Evolutionary conservation across 257 asterid species (phyloP), one percentile per base, ranked within the genome.

Genomic region (Gentiana macrophylla): DNA sequence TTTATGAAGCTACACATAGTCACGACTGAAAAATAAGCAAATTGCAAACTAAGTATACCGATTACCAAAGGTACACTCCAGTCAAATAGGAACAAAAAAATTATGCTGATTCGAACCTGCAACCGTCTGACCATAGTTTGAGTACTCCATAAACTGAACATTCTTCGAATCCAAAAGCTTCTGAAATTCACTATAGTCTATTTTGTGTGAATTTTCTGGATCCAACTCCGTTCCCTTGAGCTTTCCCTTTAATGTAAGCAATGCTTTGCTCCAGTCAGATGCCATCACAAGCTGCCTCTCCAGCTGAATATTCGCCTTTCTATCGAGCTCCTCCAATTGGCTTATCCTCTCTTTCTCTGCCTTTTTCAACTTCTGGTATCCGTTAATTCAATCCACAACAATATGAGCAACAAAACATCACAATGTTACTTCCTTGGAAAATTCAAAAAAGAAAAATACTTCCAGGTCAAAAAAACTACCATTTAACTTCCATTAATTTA

Each of bases 201-300:
- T 91, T 67, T 65, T 54, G 68, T 83, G 90, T 64, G 98, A 85
- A 70, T 62, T 74, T 71, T 65, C 92, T 32, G 98, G 98, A 54
- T 87, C 95, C 94, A 95, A 91, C 61, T 91, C 88, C 0, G 98
- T 87, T 62, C 98, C 98, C 77, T 81, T 88, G 72, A 91, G 57
- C 68, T 85, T 91, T 57, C 95, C 97, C 60, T 80, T 81, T 85
- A 78, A 62, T 49, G 89, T 74, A 75, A 91, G 78, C 72, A 91
- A 84, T 55, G 73, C 50, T 72, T 93, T 81, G 84, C 97, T 91
- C 98, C 98, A 91, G 54, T 91, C 98, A 35, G 97, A 85, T 52
- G 98, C 91, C 92, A 91, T 73, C 63, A 85, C 76, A 53, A 91
- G 95, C 78, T 91, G 97, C 82, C 98, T 87, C 72, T 91, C 97